Base-by-base conservation (phyloP, 108 stramenopile species). In the Nitzschia palea region DNA sequence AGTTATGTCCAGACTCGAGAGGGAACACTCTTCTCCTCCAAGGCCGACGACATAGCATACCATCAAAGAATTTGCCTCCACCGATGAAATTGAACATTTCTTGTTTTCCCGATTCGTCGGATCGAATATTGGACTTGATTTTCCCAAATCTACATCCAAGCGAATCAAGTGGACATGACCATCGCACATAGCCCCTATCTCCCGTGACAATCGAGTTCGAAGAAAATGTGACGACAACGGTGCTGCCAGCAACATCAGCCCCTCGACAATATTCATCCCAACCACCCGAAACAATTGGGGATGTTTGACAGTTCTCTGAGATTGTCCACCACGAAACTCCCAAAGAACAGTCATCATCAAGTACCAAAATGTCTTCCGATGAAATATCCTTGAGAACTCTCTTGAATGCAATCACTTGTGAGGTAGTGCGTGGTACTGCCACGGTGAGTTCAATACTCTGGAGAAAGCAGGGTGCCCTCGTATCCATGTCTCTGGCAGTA, bases 311-410 rank as follows among this genome's bases (percentile, higher is more conserved):
- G 10, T 28, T 20, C 35, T 65, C 80, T 14, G 88, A 80, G 17
- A 86, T 44, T 60, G 12, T 20, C 80, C 80, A 82, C 84, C 86
- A 92, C 0, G 83, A 79, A 28, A 67, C 44, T 20, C 76, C 84
- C 61, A 87, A 60, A 8, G 72, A 66, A 27, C 67, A 31, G 60
- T 86, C 82, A 29, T 90, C 68, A 10, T 76, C 55, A 27, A 34
- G 22, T 20, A 59, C 33, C 15, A 5, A 6, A n/a, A 51, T 3
- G 17, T 3, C 65, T 37, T 37, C 65, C 9, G 48, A 27, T 10
- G 37, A 30, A 6, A 23, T 15, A 37, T 2, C 52, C 3, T 28
- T 20, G 6, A 67, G 37, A 4, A 14, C 36, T 34, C 53, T 20
- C 28, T 55, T 61, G 22, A 33, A 64, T 37, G 55, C 9, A 23